Evolutionary conservation across 2,329 filamentous ascomycete species (phyloP).

Genomic region (Beauveria rudraprayagi): DNA sequence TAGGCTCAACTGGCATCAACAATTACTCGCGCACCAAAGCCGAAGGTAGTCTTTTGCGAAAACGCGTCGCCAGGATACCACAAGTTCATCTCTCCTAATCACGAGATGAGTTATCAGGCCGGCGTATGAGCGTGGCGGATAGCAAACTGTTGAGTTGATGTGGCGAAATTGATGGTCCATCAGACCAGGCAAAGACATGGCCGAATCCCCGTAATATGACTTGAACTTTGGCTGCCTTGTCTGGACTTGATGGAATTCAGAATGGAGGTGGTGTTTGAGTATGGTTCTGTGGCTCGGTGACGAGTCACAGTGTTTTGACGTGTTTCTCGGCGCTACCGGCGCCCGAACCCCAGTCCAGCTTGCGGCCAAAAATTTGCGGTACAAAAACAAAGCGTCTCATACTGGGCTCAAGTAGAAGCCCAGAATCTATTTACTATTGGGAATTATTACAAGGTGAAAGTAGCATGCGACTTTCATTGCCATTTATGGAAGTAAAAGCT

Average conservation of each 20-base stretch:
- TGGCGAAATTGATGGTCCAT: conserved; percentile 49
- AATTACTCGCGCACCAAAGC: conserved; percentile 54
- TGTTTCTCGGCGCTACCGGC: too few relatives aligned
- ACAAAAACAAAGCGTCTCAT: too few relatives aligned
- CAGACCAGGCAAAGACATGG: conserved; percentile 65
- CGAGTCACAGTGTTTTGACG: neutral
- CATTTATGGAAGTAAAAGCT: neutral
- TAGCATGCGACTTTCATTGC: neutral
- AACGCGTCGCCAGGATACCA: conserved; percentile 53
- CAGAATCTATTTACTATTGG: too few relatives aligned
- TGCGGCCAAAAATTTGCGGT: too few relatives aligned
- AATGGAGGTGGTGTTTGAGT: neutral
- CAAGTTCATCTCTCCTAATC: conserved; percentile 52
- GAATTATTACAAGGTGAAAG: too few relatives aligned
- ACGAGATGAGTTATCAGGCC: conserved; percentile 64
- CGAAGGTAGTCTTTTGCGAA: conserved; percentile 49
- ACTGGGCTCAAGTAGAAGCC: too few relatives aligned
- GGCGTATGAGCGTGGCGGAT: conserved; percentile 57
- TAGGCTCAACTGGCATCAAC: conserved; percentile 56
- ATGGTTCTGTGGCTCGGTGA: neutral
- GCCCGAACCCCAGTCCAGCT: too few relatives aligned
- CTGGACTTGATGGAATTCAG: conserved; percentile 17
- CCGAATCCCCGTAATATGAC: conserved; percentile 63
- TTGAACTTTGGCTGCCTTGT: conserved; percentile 40
- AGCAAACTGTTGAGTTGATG: conserved; percentile 49